Percentiles rank a stretch among this genome's conserved stretches.
Conservation (phyloP, 306 rosid genomes). For the Medicago lupulina region DNA sequence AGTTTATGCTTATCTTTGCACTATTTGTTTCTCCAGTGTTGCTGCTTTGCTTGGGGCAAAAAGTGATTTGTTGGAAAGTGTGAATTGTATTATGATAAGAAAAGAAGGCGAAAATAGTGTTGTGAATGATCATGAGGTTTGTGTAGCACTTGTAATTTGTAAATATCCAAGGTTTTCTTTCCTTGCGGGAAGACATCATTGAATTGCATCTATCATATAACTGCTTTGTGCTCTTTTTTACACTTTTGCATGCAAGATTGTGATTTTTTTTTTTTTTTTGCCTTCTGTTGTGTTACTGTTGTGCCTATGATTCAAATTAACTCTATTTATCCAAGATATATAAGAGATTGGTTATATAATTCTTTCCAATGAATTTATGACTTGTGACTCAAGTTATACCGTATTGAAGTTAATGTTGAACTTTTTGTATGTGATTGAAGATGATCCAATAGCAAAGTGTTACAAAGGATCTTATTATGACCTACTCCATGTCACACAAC, state of each 20-base stretch:
- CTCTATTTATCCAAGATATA: conserved; percentile 44
- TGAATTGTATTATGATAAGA: conserved; percentile 39
- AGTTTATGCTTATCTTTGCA: conserved; percentile 35
- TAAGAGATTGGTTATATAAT: conserved; percentile 42
- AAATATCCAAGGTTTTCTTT: conserved; percentile 55
- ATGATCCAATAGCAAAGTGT: conserved; percentile 11
- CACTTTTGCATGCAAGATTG: conserved; percentile 43
- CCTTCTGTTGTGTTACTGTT: conserved; percentile 38
- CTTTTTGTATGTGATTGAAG: neutral
- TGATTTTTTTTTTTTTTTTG: conserved; percentile 22
- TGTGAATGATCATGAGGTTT: conserved; percentile 51
- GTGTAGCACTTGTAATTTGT: conserved; percentile 67
- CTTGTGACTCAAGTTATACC: conserved; percentile 19
- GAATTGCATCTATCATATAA: conserved; percentile 33
- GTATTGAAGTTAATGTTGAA: conserved; percentile 9
- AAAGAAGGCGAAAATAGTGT: conserved; percentile 33
- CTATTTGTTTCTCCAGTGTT: conserved; percentile 55
- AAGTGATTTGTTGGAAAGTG: conserved; percentile 49
- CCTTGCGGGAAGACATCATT: conserved; percentile 28
- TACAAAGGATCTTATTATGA: neutral
- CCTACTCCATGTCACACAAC: neutral
- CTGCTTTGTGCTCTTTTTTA: conserved; percentile 21
- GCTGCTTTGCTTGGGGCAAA: conserved; percentile 74
- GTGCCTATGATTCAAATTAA: conserved; percentile 44
- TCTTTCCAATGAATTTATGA: conserved; percentile 39